Evolutionary conservation across 2,329 filamentous ascomycete species (phyloP).

Genomic region (Thermoascus crustaceus): DNA sequence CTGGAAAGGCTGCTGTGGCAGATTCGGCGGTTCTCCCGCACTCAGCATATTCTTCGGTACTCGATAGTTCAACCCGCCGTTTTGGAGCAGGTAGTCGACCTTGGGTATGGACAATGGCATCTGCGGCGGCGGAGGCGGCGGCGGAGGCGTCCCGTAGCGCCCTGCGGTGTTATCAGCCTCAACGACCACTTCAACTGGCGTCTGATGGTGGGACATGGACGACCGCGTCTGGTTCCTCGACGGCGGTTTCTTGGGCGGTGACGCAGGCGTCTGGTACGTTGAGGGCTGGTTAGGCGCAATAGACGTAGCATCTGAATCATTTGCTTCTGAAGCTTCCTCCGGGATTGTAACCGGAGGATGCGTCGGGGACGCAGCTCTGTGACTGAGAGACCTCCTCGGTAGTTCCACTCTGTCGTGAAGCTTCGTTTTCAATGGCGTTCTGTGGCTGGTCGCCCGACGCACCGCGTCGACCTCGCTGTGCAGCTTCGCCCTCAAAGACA

Average conservation of each 20-base stretch:
- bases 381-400: constrained; percentile 25
- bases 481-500: constrained; percentile 30
- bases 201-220: constrained; percentile 22
- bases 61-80: constrained; percentile 67
- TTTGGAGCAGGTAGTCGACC: constrained; percentile 85
- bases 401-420: constrained; percentile 22
- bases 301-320: constrained; percentile 39
- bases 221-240: constrained; percentile 28
- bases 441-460: constrained; percentile 28
- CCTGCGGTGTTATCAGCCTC: constrained; percentile 23
- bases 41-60: constrained; percentile 65
- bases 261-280: constrained; percentile 18
- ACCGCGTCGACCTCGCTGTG: constrained; percentile 26
- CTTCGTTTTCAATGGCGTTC: constrained; percentile 27
- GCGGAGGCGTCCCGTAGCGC: constrained; percentile 45
- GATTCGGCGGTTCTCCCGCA: constrained; percentile 45
- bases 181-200: constrained; percentile 28
- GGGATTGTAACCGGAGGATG: constrained; percentile 30
- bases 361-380: constrained; percentile 24
- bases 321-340: constrained; percentile 26
- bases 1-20: constrained; percentile 51
- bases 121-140: constrained; percentile 67
- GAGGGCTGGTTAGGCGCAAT: constrained; percentile 37
- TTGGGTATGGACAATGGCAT: constrained; percentile 61
- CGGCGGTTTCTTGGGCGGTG: constrained; percentile 25